Evolutionary conservation across 768 basidiomycete genomes (phyloP).

Genomic region (Boletus vermiculosoides): DNA sequence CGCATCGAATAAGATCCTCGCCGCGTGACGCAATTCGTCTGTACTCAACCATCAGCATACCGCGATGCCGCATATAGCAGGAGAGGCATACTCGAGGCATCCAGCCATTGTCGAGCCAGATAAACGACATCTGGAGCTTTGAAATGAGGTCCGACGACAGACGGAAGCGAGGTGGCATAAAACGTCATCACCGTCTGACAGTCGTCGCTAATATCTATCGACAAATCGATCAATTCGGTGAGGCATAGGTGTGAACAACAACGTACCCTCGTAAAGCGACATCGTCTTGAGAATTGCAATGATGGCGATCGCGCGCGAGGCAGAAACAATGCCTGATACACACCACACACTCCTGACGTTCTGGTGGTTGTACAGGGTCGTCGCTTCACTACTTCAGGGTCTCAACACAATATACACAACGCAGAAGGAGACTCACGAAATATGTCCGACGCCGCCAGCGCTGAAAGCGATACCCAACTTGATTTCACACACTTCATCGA

Average conservation of each 20-base stretch:
- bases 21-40: conserved; percentile 78
- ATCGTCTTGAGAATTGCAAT: conserved; percentile 67
- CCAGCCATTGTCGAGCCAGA: conserved; percentile 75
- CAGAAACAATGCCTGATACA: conserved; percentile 69
- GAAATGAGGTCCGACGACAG: conserved; percentile 58
- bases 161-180: conserved; percentile 70
- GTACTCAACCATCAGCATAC: conserved; percentile 11
- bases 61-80: not conserved
- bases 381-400: conserved; percentile 27
- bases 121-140: conserved; percentile 68
- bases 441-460: conserved; percentile 42
- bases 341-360: conserved; percentile 58
- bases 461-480: conserved; percentile 51
- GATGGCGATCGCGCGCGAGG: conserved; percentile 66
- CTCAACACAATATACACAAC: not conserved
- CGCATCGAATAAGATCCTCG: conserved; percentile 76
- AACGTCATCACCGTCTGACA: conserved; percentile 77
- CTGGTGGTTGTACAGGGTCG: conserved; percentile 41
- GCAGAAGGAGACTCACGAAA: conserved; percentile 40
- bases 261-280: conserved; percentile 67
- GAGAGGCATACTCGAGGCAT: conserved; percentile 57
- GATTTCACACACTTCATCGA: conserved; percentile 65
- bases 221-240: not conserved
- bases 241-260: not conserved
- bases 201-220: conserved; percentile 61